Evolutionary conservation across 345 rosid genomes (phyloP).

Genomic region (Pistacia atlantica): DNA sequence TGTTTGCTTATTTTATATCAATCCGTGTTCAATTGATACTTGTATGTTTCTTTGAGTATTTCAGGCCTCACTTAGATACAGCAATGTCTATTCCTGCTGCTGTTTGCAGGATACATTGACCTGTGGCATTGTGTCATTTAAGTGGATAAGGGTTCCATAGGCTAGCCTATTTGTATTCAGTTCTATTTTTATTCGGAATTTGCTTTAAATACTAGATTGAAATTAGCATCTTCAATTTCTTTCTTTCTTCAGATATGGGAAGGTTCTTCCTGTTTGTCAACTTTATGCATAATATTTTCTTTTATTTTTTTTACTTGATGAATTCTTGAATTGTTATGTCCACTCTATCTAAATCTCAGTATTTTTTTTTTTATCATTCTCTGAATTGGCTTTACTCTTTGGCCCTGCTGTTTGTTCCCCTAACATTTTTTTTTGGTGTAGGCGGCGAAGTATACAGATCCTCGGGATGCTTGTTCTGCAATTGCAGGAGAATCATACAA

Average conservation of each 20-base stretch:
- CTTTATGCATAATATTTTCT: background rate
- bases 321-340: background rate
- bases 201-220: background rate
- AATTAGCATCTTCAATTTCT: background rate
- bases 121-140: background rate
- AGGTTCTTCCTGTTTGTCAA: background rate
- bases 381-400: background rate
- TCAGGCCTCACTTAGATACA: background rate
- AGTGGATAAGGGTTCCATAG: background rate
- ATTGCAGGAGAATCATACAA: conserved; percentile 93
- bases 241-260: conserved; percentile 2
- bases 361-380: background rate
- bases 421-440: conserved; percentile 30
- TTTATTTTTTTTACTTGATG: background rate
- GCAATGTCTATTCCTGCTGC: background rate
- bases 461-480: conserved; percentile 90
- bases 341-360: background rate
- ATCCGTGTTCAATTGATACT: background rate
- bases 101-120: background rate
- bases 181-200: background rate
- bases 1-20: background rate
- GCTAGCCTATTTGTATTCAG: background rate
- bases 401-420: conserved; percentile 6
- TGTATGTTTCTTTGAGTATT: background rate
- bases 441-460: conserved; percentile 77